Conservation (phyloP, 2,329 filamentous ascomycete genomes). For the Colletotrichum theobromicola region DNA sequence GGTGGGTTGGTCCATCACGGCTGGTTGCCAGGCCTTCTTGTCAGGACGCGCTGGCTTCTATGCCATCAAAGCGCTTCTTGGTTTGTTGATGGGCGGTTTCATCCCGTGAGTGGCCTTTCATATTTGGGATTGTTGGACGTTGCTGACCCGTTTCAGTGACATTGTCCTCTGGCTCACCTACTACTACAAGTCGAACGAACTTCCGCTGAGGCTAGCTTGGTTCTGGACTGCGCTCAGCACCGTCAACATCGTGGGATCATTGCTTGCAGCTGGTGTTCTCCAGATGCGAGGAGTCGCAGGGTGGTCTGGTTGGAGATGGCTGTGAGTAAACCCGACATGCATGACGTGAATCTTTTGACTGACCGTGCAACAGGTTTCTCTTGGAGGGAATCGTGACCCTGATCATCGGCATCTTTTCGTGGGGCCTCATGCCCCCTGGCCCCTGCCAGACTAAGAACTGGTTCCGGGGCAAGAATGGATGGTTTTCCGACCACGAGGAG, state of each 20-base stretch:
- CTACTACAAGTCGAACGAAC: slow-evolving; percentile 35
- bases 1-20: slow-evolving; percentile 44
- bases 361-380: slow-evolving; percentile 41
- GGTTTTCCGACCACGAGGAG: slow-evolving; percentile 67
- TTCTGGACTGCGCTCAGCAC: slow-evolving; percentile 34
- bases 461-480: slow-evolving; percentile 63
- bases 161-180: slow-evolving; percentile 36
- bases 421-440: slow-evolving; percentile 49
- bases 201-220: slow-evolving; percentile 31
- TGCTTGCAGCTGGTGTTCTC: slow-evolving; percentile 47
- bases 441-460: slow-evolving; percentile 57
- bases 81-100: slow-evolving; percentile 54
- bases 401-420: slow-evolving; percentile 47
- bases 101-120: slow-evolving; percentile 44
- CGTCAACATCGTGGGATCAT: slow-evolving; percentile 42
- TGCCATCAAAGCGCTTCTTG: slow-evolving; percentile 46
- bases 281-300: slow-evolving; percentile 40
- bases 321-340: slow-evolving; percentile 25
- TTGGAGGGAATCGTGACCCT: slow-evolving; percentile 54
- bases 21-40: slow-evolving; percentile 42
- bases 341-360: not conserved
- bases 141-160: slow-evolving; percentile 22
- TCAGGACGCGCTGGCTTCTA: slow-evolving; percentile 42
- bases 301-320: slow-evolving; percentile 47
- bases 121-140: not conserved